Evolutionary conservation across 2,329 filamentous ascomycete species (phyloP), one percentile per base, ranked within the genome.

Genomic region (Penicillium hordei): DNA sequence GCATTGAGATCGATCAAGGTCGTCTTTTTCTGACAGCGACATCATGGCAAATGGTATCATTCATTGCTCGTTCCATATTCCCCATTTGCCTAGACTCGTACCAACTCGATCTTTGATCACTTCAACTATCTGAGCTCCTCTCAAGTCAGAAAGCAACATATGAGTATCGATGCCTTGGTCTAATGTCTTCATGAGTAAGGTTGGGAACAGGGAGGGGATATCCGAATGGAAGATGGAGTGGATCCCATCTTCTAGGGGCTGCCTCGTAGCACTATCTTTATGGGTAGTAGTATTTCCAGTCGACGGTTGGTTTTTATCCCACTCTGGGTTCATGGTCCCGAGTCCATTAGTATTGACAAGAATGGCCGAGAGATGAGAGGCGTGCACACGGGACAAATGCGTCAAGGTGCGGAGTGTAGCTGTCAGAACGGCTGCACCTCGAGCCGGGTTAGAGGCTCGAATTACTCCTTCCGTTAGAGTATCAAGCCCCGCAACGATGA

Each of bases 81-180:
- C 71, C 75, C 75, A 77, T 61, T 68, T 74, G 13, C 75, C 75
- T 19, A 73, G 33, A 27, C 67, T 65, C 50, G 64, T 59, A 0
- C 75, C 75, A 5, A 66, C 61, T 6, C 76, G 68, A 58, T 77
- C 75, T 61, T 78, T 78, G 38, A 76, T 68, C 6, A 77, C 68
- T 60, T 78, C 75, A 1, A 75, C 64, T 17, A 76, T 64, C 34
- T 60, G 57, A 7, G 60, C 59, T 12, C 48, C 54, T 46, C 66
- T 64, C 19, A 67, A 61, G 42, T 60, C 62, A 19, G 75, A 75
- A 25, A 76, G 49, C 17, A 78, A 59, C 1, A 78, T 52, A 66
- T 78, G 75, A 1, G 64, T 67, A 66, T 78, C 76, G 40, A 75
- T 70, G 0, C 74, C 74, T 52, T 75, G 72, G 52, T 77, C 75